Base-by-base conservation (phyloP, 2,329 filamentous ascomycete genomes). In the Colletotrichum incanum region DNA sequence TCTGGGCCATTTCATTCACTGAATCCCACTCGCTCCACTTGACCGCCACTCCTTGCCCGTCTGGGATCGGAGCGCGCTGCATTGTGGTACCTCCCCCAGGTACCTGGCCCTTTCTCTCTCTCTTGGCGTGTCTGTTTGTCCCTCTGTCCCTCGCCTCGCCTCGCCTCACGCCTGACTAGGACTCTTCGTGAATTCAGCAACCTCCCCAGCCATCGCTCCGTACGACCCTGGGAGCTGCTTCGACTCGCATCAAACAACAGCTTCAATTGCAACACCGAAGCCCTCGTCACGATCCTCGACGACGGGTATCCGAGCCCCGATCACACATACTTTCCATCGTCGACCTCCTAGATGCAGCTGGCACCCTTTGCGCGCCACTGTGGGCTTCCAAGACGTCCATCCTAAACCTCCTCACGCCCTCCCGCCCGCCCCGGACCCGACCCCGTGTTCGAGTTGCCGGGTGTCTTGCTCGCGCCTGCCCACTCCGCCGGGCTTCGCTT, bases 401-500 rank as follows among this genome's bases (percentile, higher is more conserved):
- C 37, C 52, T 68, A 54, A 72, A 43, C 45, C 31, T 39, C 54
- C 47, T 65, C 39, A 52, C 52, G 12, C 31, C 11, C 37, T 7
- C 65, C n/a, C 50, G 50, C 18, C 50, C 28, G 28, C 50, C 28
- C 58, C 37, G 64, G 43, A 58, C 37, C 41, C 49, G 45, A 60
- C 20, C 23, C 31, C 59, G 54, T 63, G 52, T 23, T 39, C 65
- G 45, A 60, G 6, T 41, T 59, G 52, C 8, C 39, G 26, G 50
- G 20, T 43, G 45, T 64, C 47, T 47, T 34, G 59, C 31, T 41
- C n/a, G 18, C 54, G 11, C 34, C 39, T 60, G 9, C 54, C 47
- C 20, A 8, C 23, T 28, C 47, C 39, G 70, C 65, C 70, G 59
- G 41, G 59, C 65, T 64, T 59, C 59, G 59, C 65, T 70, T 70